phyloP scores from a whole-genome alignment of 768 basidiomycete species.

The Pulveroboletus sp. region DNA sequence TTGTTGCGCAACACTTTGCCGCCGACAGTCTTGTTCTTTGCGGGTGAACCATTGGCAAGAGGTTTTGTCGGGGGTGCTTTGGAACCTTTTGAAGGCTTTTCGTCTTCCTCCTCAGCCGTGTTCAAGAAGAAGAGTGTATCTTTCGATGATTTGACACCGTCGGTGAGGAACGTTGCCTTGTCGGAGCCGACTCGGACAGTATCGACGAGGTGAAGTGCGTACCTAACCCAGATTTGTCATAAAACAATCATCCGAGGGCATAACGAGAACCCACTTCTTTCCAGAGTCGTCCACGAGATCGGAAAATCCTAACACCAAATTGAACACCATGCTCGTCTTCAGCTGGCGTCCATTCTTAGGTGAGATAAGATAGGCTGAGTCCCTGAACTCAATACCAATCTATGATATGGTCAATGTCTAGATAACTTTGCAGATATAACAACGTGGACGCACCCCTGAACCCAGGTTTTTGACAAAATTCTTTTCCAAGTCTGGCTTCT shows the following conservation, averaged over 20 bases:
- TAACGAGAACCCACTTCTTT: slow-evolving; percentile 57
- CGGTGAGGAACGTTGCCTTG: slow-evolving; percentile 69
- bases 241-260: neutral
- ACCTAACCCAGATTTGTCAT: slow-evolving; percentile 44
- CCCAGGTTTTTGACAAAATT: slow-evolving; percentile 88
- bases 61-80: slow-evolving; percentile 53
- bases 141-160: slow-evolving; percentile 79
- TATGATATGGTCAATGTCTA: slow-evolving; percentile 30
- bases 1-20: slow-evolving; percentile 90
- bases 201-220: slow-evolving; percentile 85
- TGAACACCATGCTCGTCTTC: slow-evolving; percentile 81
- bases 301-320: slow-evolving; percentile 80
- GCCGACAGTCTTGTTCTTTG: slow-evolving; percentile 71
- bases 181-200: slow-evolving; percentile 77
- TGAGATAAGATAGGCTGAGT: slow-evolving; percentile 79
- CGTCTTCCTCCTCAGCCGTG: slow-evolving; percentile 53
- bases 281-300: slow-evolving; percentile 75
- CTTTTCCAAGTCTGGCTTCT: slow-evolving; percentile 80
- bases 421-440: neutral
- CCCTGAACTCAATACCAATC: slow-evolving; percentile 96
- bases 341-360: slow-evolving; percentile 73
- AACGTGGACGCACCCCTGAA: slow-evolving; percentile 63
- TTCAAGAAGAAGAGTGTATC: slow-evolving; percentile 88
- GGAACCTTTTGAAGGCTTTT: slow-evolving; percentile 51
- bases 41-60: slow-evolving; percentile 61